Percentiles rank a stretch among this genome's conserved stretches.
Evolutionary conservation across 2,329 filamentous ascomycete species (phyloP).

Genomic region (Dothidotthia symphoricarpi): DNA sequence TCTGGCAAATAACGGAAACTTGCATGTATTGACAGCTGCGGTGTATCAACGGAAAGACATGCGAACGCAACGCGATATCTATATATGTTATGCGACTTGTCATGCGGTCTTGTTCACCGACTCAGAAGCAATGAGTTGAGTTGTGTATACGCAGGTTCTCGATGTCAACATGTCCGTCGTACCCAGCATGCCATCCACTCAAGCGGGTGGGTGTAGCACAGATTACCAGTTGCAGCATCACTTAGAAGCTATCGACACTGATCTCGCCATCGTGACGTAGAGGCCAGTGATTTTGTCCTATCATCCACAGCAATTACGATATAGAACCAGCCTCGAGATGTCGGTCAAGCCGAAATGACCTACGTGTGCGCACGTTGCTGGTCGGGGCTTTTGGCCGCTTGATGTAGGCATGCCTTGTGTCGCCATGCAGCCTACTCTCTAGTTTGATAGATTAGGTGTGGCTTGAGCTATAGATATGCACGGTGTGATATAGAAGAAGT

Average conservation of each 20-base stretch:
- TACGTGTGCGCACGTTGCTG: too few species aligned
- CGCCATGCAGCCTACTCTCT: constrained; percentile 3
- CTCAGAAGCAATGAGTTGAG: constrained; percentile 4
- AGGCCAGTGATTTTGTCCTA: background rate
- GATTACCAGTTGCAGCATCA: constrained; percentile 1
- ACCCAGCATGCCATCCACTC: constrained; percentile 2
- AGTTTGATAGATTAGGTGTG: constrained; percentile 5
- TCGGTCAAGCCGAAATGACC: constrained; percentile 9
- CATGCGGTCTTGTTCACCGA: constrained; percentile 2
- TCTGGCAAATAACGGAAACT: background rate
- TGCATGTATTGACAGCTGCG: background rate
- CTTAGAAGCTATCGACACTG: background rate
- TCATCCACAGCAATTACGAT: background rate
- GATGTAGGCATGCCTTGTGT: constrained; percentile 4
- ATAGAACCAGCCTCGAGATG: background rate
- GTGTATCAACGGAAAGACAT: constrained; percentile 1
- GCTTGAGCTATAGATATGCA: constrained; percentile 3
- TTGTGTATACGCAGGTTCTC: constrained; percentile 19
- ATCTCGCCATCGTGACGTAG: constrained; percentile 5
- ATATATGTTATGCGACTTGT: constrained; percentile 2
- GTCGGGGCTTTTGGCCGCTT: too few species aligned
- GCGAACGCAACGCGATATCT: constrained; percentile 1
- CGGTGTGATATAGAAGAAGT: constrained; percentile 1
- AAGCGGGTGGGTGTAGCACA: constrained; percentile 7
- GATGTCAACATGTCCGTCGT: constrained; percentile 17